Evolutionary conservation across 2,329 filamentous ascomycete genomes (phyloP).

Genomic region (Cucurbitaria berberidis): DNA sequence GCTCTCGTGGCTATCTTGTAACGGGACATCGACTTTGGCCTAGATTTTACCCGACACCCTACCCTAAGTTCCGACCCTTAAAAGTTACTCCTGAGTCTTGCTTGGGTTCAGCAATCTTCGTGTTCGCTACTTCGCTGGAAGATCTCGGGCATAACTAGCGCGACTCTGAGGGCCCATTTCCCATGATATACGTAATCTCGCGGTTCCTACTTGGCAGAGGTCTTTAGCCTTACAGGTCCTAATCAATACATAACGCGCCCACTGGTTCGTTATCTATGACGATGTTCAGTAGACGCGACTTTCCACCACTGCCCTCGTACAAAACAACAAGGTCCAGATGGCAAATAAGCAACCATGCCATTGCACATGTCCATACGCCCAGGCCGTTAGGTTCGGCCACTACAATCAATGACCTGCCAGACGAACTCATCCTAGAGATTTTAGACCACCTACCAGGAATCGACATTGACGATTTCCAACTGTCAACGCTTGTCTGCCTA

Average conservation of each 20-base stretch:
- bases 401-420: conserved; percentile 31
- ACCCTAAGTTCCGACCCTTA: not conserved
- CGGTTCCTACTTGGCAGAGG: too few relatives aligned
- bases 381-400: not conserved
- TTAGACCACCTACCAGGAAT: conserved; percentile 28
- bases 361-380: too few relatives aligned
- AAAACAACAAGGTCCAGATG: not conserved
- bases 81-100: not conserved
- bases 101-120: not conserved
- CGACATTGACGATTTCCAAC: conserved; percentile 19
- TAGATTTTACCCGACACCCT: not conserved
- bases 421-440: conserved; percentile 38
- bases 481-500: conserved; percentile 26
- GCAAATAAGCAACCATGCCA: not conserved
- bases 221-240: not conserved
- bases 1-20: not conserved
- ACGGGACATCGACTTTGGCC: not conserved
- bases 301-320: not conserved
- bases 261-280: too few relatives aligned
- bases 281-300: not conserved
- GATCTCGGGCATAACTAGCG: not conserved
- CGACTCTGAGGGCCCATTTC: too few relatives aligned
- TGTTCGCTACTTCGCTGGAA: not conserved
- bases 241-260: not conserved
- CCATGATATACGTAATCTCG: too few relatives aligned